Percentiles rank a stretch among this genome's conserved stretches.
phyloP scores from a whole-genome alignment of 768 basidiomycete genomes.

The Epithele typhae region DNA sequence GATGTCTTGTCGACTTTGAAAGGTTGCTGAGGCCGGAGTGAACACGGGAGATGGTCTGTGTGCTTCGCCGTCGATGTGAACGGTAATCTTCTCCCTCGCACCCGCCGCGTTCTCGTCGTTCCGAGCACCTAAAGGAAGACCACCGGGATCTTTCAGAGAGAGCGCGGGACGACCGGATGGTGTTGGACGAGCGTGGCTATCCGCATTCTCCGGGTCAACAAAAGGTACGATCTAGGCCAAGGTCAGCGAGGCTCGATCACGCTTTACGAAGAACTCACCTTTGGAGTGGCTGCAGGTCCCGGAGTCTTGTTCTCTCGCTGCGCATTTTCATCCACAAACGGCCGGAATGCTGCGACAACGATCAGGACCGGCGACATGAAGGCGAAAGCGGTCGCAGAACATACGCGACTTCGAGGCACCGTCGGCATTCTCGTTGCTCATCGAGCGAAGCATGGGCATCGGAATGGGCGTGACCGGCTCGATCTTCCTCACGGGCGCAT shows the following conservation, averaged over 20 bases:
- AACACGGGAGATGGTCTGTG: conserved; percentile 46
- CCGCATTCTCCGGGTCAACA: conserved; percentile 45
- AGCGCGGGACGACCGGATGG: conserved; percentile 39
- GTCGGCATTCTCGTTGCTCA: conserved; percentile 25
- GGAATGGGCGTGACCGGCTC: conserved; percentile 46
- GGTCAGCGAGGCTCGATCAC: too few relatives aligned
- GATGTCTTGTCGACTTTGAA: conserved; percentile 10
- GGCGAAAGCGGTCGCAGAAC: too few relatives aligned
- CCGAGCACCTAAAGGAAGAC: conserved; percentile 18
- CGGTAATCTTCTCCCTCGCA: conserved; percentile 5
- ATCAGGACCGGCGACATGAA: too few relatives aligned
- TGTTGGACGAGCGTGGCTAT: conserved; percentile 35
- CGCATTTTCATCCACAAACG: conserved; percentile 64
- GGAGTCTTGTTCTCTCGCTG: conserved; percentile 40
- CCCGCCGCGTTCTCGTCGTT: conserved; percentile 15
- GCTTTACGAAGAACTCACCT: conserved; percentile 28
- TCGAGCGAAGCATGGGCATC: conserved; percentile 13
- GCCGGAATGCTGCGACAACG: conserved; percentile 60
- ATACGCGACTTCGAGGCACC: conserved; percentile 25
- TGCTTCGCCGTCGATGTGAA: conserved; percentile 9
- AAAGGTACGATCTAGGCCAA: conserved; percentile 59
- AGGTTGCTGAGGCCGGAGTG: conserved; percentile 37
- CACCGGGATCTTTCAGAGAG: conserved; percentile 38
- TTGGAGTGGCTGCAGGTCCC: conserved; percentile 28
- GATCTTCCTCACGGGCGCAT: conserved; percentile 66